phyloP scores from a whole-genome alignment of 1,284 basidiomycete genomes.

The Rhodofomes roseus region DNA sequence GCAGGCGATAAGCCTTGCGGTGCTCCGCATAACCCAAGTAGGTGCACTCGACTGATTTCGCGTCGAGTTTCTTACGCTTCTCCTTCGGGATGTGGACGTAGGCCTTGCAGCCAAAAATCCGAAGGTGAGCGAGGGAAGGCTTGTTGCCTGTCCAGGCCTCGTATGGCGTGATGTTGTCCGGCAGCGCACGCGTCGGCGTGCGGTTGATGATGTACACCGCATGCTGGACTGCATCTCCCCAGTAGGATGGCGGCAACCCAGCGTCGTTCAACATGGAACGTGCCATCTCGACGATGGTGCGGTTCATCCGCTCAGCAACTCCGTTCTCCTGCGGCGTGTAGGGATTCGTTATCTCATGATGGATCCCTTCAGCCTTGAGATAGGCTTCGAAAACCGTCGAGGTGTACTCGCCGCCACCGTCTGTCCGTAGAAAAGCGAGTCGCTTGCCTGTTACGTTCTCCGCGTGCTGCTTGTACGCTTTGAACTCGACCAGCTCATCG shows the following conservation, averaged over 20 bases:
- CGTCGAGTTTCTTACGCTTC: background rate
- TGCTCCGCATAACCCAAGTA: background rate
- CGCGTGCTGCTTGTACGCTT: no score
- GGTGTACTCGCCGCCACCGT: constrained; percentile 30
- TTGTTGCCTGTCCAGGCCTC: constrained; percentile 5
- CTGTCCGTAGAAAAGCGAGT: constrained; percentile 22
- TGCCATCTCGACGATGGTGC: constrained; percentile 25
- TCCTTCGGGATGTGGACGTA: background rate
- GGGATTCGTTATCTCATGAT: constrained; percentile 21
- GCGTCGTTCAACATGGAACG: constrained; percentile 21
- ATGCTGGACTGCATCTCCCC: constrained; percentile 9
- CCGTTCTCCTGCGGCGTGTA: constrained; percentile 18
- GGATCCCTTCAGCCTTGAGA: constrained; percentile 22
- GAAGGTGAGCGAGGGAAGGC: background rate
- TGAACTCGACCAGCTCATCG: no score
- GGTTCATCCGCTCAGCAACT: constrained; percentile 24
- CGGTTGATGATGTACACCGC: constrained; percentile 1
- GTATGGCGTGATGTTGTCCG: constrained; percentile 21
- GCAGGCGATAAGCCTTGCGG: background rate
- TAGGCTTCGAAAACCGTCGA: constrained; percentile 11
- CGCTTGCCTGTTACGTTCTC: no score
- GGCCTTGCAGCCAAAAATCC: background rate
- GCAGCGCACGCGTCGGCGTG: constrained; percentile 20
- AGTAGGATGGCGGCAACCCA: constrained; percentile 12
- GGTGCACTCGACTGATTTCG: background rate